Evolutionary conservation across 2,329 filamentous ascomycete species (phyloP), one percentile per base, ranked within the genome.

Genomic region (Aureobasidium subglaciale): DNA sequence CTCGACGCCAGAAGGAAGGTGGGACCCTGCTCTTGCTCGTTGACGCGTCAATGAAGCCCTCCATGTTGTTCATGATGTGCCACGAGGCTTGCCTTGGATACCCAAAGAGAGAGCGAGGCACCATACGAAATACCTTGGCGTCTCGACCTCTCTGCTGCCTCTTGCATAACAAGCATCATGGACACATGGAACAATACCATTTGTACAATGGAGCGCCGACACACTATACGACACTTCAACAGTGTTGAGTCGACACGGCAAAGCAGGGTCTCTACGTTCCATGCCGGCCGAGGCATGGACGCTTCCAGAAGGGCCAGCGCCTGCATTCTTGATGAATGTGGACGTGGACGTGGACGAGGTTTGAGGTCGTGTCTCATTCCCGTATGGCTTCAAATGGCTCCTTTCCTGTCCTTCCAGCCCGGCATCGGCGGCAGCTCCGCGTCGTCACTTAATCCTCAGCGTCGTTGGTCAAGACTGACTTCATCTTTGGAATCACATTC

Each of bases 101-200:
- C 11, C 29, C 18, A 24, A 25, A 29, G 35, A 20, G 6, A 32
- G 13, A 24, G 32, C 35, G 30, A 22, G 35, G 20, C 35, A 25
- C 27, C 48, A 52, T 52, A 52, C 41, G 46, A 50, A 50, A 11
- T 38, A 50, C 46, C 46, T 50, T 50, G 46, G 24, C 32, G 46
- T 20, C 8, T 37, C 24, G 4, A 13, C 20, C 30, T 27, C 24
- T 35, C 46, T 3, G 22, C 32, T 37, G 37, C 30, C 20, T 38
- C 34, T 52, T 37, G 15, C 32, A 38, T n/a, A n/a, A n/a, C 11
- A 24, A 13, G 24, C 16, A 52, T 41, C 25, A 40, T 32, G 48
- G 20, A 41, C 24, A 30, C 25, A 52, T 52, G 48, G 48, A 52
- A 52, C 48, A 52, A 52, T 30, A 32, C 32, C 48, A 37, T 40